Conservation (phyloP, 768 basidiomycete genomes). For the Tylopilus subfusipes region DNA sequence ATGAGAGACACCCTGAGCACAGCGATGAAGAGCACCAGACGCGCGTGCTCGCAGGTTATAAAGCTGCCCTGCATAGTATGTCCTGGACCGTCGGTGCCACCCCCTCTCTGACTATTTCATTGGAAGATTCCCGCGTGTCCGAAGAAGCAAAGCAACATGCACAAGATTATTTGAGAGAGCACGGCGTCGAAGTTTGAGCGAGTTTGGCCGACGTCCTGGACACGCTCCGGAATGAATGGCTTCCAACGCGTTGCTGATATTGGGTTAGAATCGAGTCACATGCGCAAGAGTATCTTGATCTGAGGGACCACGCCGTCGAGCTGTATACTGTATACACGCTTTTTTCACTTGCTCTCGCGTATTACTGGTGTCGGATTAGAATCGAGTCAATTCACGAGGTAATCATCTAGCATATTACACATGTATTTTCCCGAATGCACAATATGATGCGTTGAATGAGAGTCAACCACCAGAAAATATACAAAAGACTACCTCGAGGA, state of each 20-base stretch:
- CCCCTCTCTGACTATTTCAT: background rate
- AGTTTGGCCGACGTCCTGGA: background rate
- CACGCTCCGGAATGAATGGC: background rate
- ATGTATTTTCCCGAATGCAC: background rate
- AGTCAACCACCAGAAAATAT: background rate
- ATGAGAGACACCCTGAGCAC: constrained; percentile 28
- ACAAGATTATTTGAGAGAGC: constrained; percentile 35
- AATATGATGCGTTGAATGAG: background rate
- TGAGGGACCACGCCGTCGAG: too few relatives aligned
- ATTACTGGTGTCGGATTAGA: too few relatives aligned
- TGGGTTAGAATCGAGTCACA: background rate
- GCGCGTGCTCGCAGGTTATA: constrained; percentile 54
- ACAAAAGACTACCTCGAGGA: constrained; percentile 17
- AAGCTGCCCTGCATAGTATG: constrained; percentile 51
- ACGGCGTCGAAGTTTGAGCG: constrained; percentile 20
- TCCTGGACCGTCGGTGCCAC: background rate
- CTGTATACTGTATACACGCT: too few relatives aligned
- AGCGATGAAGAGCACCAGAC: constrained; percentile 39
- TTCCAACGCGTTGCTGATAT: background rate
- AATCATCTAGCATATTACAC: too few relatives aligned
- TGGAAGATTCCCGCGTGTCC: constrained; percentile 44
- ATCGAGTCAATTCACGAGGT: too few relatives aligned
- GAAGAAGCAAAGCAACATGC: constrained; percentile 49
- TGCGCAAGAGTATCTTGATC: too few relatives aligned
- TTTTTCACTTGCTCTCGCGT: too few relatives aligned